Base-by-base conservation (phyloP, 257 asterid species). In the Fraxinus pennsylvanica region DNA sequence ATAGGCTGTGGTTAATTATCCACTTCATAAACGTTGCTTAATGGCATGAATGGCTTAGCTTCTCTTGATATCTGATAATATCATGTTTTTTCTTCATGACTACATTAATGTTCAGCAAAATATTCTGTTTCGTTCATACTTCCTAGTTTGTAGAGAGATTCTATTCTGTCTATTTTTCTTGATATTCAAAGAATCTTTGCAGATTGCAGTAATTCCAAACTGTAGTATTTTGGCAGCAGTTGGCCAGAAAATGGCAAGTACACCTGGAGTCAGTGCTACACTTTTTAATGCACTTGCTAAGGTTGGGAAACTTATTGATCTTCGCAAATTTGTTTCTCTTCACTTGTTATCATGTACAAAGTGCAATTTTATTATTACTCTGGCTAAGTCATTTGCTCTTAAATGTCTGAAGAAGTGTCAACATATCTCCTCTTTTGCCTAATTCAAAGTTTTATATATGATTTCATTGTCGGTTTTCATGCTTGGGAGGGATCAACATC, bases 211-310 rank as follows among this genome's bases (percentile, higher is more conserved):
- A 38, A 82, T 95, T 76, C 99, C 92, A n/a, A 92, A 91, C 75
- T 95, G 99, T 88, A 95, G 99, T 88, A 95, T 95, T 85, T 89
- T 95, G 86, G 99, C 99, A 63, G 87, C 99, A 2, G 99, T 95
- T 76, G 99, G 99, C 78, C 99, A 95, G 90, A 95, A 88, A 88
- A 95, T 95, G 99, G 99, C 99, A 22, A 95, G 99, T 73, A 95
- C 99, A 68, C 99, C 99, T 52, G 99, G 99, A 82, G 99, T 95
- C 82, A 93, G 98, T 86, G 98, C 99, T 73, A 93, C 97, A 43
- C 91, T 95, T 54, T 95, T 95, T 88, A 89, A 90, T 88, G 99
- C 99, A 69, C 94, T 95, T 79, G 99, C 99, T 41, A 95, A 93
- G 98, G 99, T 92, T 73, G 35, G 78, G 19, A 82, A 77, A 78